These are phyloP conservation scores for Nepenthes mirabilis DNA, from an alignment of 148 eudicot genomes.

Conservation along the genomic window DNA sequence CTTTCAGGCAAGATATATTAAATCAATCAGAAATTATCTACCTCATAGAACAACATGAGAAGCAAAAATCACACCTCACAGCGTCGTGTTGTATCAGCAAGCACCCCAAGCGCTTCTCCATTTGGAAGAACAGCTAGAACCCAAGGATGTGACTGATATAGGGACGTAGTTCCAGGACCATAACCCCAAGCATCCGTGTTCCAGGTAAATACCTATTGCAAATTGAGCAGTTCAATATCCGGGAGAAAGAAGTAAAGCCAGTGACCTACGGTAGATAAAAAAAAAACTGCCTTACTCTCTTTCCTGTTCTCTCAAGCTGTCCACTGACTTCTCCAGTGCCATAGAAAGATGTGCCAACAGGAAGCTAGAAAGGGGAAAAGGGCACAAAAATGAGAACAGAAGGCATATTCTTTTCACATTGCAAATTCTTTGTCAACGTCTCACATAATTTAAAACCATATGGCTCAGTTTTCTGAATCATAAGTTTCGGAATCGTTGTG, in stretches of 20 bases:
- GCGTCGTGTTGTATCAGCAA: slow-evolving; percentile 88
- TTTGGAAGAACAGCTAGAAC: slow-evolving; percentile 73
- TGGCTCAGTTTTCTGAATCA: not conserved
- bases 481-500: not conserved
- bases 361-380: slow-evolving; percentile 37
- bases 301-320: slow-evolving; percentile 89
- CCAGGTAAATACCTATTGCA: slow-evolving; percentile 75
- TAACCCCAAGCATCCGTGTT: slow-evolving; percentile 93
- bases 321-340: slow-evolving; percentile 99
- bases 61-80: slow-evolving; percentile 52
- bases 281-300: slow-evolving; percentile 44
- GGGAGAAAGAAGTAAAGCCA: not conserved
- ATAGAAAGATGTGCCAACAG: slow-evolving; percentile 74
- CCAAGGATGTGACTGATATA: slow-evolving; percentile 99
- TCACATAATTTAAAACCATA: not conserved
- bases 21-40: not conserved
- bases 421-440: not conserved
- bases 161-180: slow-evolving; percentile 79
- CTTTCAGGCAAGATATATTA: not conserved
- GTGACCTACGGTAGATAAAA: not conserved
- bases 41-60: not conserved
- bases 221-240: slow-evolving; percentile 5
- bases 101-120: slow-evolving; percentile 85
- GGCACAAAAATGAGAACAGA: slow-evolving; percentile 4
- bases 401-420: not conserved